phyloP scores from a whole-genome alignment of 306 rosid species.

The Vicia faba region DNA sequence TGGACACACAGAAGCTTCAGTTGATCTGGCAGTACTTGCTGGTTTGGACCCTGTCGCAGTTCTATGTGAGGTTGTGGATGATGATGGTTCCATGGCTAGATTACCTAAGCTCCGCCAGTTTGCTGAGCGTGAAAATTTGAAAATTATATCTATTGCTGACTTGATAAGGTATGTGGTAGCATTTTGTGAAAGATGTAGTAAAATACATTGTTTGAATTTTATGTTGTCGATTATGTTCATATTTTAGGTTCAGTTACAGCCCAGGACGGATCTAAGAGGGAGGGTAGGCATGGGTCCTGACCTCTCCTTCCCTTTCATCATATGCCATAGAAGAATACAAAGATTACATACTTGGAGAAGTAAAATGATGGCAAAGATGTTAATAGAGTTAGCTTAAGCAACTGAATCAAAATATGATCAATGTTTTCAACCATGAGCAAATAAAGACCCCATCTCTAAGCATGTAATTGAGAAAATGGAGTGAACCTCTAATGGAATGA shows the following conservation, averaged over 20 bases:
- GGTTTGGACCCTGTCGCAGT: constrained; percentile 80
- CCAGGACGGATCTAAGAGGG: no score
- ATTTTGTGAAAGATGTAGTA: constrained; percentile 6
- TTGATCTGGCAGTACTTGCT: constrained; percentile 86
- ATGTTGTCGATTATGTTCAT: constrained; percentile 1
- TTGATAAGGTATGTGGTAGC: constrained; percentile 64
- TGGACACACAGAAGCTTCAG: constrained; percentile 97
- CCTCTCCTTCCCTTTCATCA: no score
- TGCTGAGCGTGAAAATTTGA: constrained; percentile 72
- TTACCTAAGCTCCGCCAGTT: constrained; percentile 83
- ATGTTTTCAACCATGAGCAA: no score
- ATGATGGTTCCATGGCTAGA: constrained; percentile 99
- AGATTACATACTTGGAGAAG: no score
- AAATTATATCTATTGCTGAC: constrained; percentile 90
- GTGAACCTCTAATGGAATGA: no score
- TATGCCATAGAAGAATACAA: no score
- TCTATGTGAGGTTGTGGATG: constrained; percentile 94
- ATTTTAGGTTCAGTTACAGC: constrained; percentile 15
- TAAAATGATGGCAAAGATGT: no score
- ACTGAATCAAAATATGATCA: no score
- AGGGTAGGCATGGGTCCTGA: no score
- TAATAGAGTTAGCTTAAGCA: no score
- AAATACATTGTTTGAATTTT: background rate
- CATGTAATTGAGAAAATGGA: no score
- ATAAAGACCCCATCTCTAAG: no score